A percentile compares a stretch with the other conserved stretches of the same genome.
These are phyloP conservation scores for Fusarium coffeatum DNA, from an alignment of 2,329 filamentous ascomycete species.

Conservation along the genomic window DNA sequence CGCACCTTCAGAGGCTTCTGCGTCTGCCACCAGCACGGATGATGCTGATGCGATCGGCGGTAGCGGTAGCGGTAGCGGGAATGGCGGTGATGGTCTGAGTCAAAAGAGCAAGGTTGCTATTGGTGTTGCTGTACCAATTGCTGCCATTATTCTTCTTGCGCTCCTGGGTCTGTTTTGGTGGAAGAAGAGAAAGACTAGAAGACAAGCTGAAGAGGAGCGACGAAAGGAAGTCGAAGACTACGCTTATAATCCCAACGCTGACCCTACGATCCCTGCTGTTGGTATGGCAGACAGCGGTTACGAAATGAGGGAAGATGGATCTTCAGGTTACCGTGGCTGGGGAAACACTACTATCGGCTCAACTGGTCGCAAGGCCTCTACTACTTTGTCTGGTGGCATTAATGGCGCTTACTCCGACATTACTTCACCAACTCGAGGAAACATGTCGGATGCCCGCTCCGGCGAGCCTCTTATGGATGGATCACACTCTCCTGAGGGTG, in stretches of 20 bases:
- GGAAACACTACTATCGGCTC: slow-evolving; percentile 79
- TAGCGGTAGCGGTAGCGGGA: slow-evolving; percentile 4
- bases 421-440: slow-evolving; percentile 71
- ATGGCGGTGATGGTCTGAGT: slow-evolving; percentile 61
- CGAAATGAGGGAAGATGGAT: slow-evolving; percentile 82
- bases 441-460: slow-evolving; percentile 75
- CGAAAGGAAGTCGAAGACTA: slow-evolving; percentile 98
- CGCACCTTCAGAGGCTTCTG: slow-evolving; percentile 19
- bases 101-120: slow-evolving; percentile 83
- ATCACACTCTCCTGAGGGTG: slow-evolving; percentile 74
- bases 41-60: slow-evolving; percentile 48
- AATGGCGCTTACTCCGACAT: slow-evolving; percentile 79
- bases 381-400: slow-evolving; percentile 83
- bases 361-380: slow-evolving; percentile 85
- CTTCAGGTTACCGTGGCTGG: slow-evolving; percentile 92
- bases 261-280: slow-evolving; percentile 76
- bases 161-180: slow-evolving; percentile 84
- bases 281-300: slow-evolving; percentile 65
- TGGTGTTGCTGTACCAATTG: slow-evolving; percentile 93
- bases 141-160: slow-evolving; percentile 83
- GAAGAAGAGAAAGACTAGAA: slow-evolving; percentile 87
- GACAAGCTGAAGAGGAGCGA: slow-evolving; percentile 85
- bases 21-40: slow-evolving; percentile 44
- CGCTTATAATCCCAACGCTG: slow-evolving; percentile 96
- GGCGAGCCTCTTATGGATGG: slow-evolving; percentile 70